Conservation (phyloP, 2,329 filamentous ascomycete genomes). For the Aspergillus sp. region DNA sequence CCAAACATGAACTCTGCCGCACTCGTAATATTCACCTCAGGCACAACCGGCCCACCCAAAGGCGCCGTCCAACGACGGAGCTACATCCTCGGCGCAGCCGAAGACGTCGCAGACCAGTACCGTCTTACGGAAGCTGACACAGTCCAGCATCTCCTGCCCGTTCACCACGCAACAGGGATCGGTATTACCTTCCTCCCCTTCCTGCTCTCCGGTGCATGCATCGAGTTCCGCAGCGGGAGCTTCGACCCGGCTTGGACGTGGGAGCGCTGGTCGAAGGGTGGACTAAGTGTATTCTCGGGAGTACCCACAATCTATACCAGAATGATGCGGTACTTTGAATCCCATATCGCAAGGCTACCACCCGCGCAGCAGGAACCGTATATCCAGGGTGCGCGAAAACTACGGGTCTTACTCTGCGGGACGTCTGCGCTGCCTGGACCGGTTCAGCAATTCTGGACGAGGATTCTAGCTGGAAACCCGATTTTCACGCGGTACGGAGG, state of each 20-base stretch:
- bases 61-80: constrained; percentile 41
- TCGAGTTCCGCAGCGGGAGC: constrained; percentile 46
- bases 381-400: constrained; percentile 35
- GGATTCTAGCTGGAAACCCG: constrained; percentile 21
- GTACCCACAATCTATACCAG: constrained; percentile 52
- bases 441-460: constrained; percentile 51
- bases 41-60: constrained; percentile 38
- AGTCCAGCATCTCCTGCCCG: constrained; percentile 47
- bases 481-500: constrained; percentile 48
- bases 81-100: constrained; percentile 27
- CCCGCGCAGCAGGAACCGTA: constrained; percentile 34
- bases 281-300: constrained; percentile 46
- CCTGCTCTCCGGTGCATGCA: constrained; percentile 45
- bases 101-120: constrained; percentile 38
- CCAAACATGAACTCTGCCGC: constrained; percentile 32
- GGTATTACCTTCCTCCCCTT: constrained; percentile 45
- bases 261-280: constrained; percentile 36
- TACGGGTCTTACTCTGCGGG: constrained; percentile 29
- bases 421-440: constrained; percentile 52
- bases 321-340: constrained; percentile 44
- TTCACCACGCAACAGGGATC: constrained; percentile 49
- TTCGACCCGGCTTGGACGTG: constrained; percentile 45
- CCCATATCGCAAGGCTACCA: constrained; percentile 28
- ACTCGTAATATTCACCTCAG: constrained; percentile 40
- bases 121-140: constrained; percentile 29